A percentile compares a stretch with the other conserved stretches of the same genome.
Evolutionary conservation across 1,139 yeast genomes (phyloP).

Genomic region (Chernovozyma aurita): DNA sequence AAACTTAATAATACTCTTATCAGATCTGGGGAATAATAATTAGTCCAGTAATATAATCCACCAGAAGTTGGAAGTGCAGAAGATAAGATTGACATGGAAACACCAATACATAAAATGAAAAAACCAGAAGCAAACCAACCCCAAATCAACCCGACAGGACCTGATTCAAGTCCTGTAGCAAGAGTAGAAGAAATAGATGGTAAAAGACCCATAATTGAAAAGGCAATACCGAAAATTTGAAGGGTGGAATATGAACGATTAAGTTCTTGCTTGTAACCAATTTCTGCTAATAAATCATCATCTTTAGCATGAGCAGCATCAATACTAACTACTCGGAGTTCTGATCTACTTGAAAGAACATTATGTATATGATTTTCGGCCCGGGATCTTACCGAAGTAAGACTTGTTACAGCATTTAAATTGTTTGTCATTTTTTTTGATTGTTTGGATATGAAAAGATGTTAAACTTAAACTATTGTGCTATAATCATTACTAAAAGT

Average conservation of each 20-base stretch:
- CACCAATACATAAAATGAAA: slow-evolving; percentile 55
- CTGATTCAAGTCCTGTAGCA: slow-evolving; percentile 34
- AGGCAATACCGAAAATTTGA: slow-evolving; percentile 52
- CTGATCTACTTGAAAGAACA: slow-evolving; percentile 22
- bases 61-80: slow-evolving; percentile 73
- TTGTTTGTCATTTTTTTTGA: not conserved
- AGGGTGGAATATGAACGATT: slow-evolving; percentile 43
- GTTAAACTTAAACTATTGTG: too few relatives aligned
- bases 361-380: slow-evolving; percentile 20
- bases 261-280: slow-evolving; percentile 51
- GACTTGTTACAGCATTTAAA: not conserved
- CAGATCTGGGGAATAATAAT: slow-evolving; percentile 30
- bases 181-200: slow-evolving; percentile 43
- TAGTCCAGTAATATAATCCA: slow-evolving; percentile 59
- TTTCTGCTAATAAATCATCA: slow-evolving; percentile 43
- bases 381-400: slow-evolving; percentile 12
- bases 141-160: slow-evolving; percentile 54
- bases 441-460: too few relatives aligned
- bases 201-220: slow-evolving; percentile 49
- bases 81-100: slow-evolving; percentile 62
- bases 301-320: slow-evolving; percentile 13
- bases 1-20: slow-evolving; percentile 33
- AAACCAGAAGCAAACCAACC: slow-evolving; percentile 65
- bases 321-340: slow-evolving; percentile 14
- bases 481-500: too few relatives aligned